A percentile compares a stretch with the other conserved stretches of the same genome.
These are phyloP conservation scores for Mycena pura DNA, from an alignment of 768 basidiomycete species.

Conservation along the genomic window DNA sequence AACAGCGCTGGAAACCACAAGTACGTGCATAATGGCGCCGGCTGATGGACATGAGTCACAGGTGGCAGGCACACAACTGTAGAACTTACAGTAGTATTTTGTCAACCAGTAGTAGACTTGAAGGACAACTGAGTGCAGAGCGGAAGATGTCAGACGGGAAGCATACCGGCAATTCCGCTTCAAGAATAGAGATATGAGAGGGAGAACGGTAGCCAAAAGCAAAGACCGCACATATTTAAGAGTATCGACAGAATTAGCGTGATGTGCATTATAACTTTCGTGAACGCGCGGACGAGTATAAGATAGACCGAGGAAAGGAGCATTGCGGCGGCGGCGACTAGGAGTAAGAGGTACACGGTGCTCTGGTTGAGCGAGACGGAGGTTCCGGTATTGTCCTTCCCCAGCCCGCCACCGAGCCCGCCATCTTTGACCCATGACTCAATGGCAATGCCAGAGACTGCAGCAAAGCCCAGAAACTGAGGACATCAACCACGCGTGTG, in stretches of 20 bases:
- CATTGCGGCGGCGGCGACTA: slow-evolving; percentile 73
- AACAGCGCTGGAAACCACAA: too few species aligned
- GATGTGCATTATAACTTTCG: slow-evolving; percentile 77
- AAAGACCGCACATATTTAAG: slow-evolving; percentile 63
- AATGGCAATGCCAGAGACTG: slow-evolving; percentile 69
- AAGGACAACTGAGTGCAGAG: not conserved
- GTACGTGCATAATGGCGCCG: slow-evolving; percentile 61
- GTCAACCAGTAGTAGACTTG: slow-evolving; percentile 73
- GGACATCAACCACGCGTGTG: not conserved
- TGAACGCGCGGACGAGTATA: slow-evolving; percentile 74
- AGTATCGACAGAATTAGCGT: slow-evolving; percentile 68
- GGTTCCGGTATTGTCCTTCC: slow-evolving; percentile 58
- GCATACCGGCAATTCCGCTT: slow-evolving; percentile 64
- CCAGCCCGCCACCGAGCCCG: slow-evolving; percentile 78
- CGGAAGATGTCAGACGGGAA: not conserved
- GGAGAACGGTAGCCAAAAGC: not conserved
- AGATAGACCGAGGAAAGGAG: slow-evolving; percentile 72
- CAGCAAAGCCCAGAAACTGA: slow-evolving; percentile 72
- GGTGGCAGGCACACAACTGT: not conserved
- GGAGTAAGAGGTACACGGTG: slow-evolving; percentile 77
- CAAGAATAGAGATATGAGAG: slow-evolving; percentile 15
- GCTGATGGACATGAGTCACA: slow-evolving; percentile 45
- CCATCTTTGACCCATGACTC: slow-evolving; percentile 65
- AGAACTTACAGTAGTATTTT: slow-evolving; percentile 68
- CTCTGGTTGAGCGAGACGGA: slow-evolving; percentile 71